Evolutionary conservation across 192 early-diverging fungal genomes (phyloP), one percentile per base, ranked within the genome.

Genomic region (Obelidium mucronatum): DNA sequence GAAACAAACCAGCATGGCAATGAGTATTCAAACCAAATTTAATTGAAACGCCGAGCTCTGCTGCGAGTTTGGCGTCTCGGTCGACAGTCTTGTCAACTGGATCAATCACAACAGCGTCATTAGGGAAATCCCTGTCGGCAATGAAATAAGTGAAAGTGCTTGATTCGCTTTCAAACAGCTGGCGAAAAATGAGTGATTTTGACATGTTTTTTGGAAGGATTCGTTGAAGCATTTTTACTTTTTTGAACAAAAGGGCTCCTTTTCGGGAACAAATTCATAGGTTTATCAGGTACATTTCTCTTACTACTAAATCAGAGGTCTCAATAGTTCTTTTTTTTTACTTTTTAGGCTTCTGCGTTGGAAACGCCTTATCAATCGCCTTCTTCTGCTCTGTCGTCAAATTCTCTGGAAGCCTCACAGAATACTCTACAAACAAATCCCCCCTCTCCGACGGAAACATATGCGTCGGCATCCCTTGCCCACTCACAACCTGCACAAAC

Each of bases 391-490:
- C 71, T 22, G 68, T 56, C 1, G 90, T 85, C 19, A 93, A 74
- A 37, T 79, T 75, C 0, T 80, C 81, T 37, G 98, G 97, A 72
- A 98, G 92, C 11, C 88, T 83, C 24, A 98, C 91, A 51, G 84
- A 87, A 83, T 97, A 99, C 60, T 97, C 92, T 35, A 98, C 90
- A 82, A 87, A 97, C 51, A 99, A 74, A 67, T 95, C 88, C 28
- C 95, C 94, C 30, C 86, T 78, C 58, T 93, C 86, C 17, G 82
- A 79, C 5, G 85, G 75, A 33, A 81, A 82, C 40, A 88, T 81
- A 61, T 88, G 80, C 34, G 82, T 75, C 6, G 98, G 97, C 96
- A 99, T 98, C n/a, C 95, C 96, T 78, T 94, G 86, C 17, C 91
- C 93, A 40, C 84, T 77, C 40, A 99, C 81, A 53, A 76, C 83